Evolutionary conservation across 2,329 filamentous ascomycete genomes (phyloP).

Genomic region (Botrytis paeoniae): DNA sequence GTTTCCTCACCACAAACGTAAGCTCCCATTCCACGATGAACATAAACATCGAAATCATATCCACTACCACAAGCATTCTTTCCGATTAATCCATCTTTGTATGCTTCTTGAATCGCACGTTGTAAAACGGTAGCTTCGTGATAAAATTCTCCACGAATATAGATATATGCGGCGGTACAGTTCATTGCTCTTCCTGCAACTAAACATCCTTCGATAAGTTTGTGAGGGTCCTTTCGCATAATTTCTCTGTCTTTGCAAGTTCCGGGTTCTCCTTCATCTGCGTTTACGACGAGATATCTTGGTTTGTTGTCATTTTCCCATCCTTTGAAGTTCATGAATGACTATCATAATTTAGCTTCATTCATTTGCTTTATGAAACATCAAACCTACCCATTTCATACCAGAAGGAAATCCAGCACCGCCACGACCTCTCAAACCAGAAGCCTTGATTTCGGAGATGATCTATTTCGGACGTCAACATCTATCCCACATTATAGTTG

Average conservation of each 20-base stretch:
- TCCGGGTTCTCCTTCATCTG: conserved; percentile 96
- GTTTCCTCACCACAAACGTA: conserved; percentile 99
- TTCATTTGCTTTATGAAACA: conserved; percentile 7
- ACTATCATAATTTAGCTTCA: conserved; percentile 51
- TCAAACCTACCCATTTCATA: conserved; percentile 85
- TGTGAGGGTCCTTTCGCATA: conserved; percentile 99
- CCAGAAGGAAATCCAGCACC: conserved; percentile 97
- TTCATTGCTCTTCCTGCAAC: conserved; percentile 98
- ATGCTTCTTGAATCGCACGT: conserved; percentile 95
- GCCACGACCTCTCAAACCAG: conserved; percentile 89
- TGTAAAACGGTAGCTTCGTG: conserved; percentile 92
- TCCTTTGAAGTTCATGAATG: conserved; percentile 99
- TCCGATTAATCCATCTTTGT: conserved; percentile 88
- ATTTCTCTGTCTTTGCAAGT: conserved; percentile 99
- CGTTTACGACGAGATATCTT: conserved; percentile 95
- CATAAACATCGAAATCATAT: conserved; percentile 96
- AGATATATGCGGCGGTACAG: conserved; percentile 97
- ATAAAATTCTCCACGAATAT: conserved; percentile 98
- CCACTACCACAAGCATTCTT: conserved; percentile 97
- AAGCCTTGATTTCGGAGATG: conserved; percentile 95
- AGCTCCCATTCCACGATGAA: conserved; percentile 95
- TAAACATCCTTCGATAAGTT: conserved; percentile 95
- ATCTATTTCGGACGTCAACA: conserved; percentile 53
- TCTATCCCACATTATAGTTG: conserved; percentile 5
- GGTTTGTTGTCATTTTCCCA: conserved; percentile 98